Evolutionary conservation across 371 early-diverging fungal species (phyloP).

Genomic region (Actinomortierella ambigua): DNA sequence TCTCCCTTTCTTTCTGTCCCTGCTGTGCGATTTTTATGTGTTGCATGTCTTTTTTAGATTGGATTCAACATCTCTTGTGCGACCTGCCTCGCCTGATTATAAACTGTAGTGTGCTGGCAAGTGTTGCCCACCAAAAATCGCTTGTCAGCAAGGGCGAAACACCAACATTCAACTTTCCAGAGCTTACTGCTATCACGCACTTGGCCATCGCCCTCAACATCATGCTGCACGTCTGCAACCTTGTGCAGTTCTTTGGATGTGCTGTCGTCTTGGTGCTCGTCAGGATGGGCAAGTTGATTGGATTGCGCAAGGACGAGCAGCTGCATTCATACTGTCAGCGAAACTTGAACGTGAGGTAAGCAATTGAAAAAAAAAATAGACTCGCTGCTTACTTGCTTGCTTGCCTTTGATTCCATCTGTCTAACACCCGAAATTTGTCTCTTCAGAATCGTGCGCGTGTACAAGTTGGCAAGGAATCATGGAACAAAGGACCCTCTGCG

Average conservation of each 20-base stretch:
- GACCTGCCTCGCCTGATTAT: conserved; percentile 36
- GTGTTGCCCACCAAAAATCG: conserved; percentile 33
- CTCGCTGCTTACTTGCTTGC: background rate
- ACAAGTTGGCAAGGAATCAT: conserved; percentile 29
- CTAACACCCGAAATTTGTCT: background rate
- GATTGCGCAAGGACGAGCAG: conserved; percentile 37
- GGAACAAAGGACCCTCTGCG: conserved; percentile 30
- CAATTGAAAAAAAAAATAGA: background rate
- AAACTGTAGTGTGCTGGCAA: conserved; percentile 31
- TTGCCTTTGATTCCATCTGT: background rate
- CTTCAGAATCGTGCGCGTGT: conserved; percentile 27
- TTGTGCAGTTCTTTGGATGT: conserved; percentile 27
- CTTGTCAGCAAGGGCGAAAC: conserved; percentile 13
- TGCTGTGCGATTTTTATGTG: background rate
- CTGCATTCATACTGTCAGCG: conserved; percentile 41
- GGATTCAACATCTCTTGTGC: conserved; percentile 42
- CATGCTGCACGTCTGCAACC: conserved; percentile 36
- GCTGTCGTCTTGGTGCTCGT: conserved; percentile 26
- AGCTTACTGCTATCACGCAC: conserved; percentile 30
- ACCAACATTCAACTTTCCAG: conserved; percentile 29
- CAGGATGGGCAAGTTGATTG: conserved; percentile 20
- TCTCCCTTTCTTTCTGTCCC: background rate
- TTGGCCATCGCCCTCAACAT: conserved; percentile 33
- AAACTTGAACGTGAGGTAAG: conserved; percentile 38
- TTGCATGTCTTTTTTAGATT: conserved; percentile 11